These are phyloP conservation scores for Komagataea norvegica DNA, from an alignment of 1,139 yeast species.

Conservation along the genomic window DNA sequence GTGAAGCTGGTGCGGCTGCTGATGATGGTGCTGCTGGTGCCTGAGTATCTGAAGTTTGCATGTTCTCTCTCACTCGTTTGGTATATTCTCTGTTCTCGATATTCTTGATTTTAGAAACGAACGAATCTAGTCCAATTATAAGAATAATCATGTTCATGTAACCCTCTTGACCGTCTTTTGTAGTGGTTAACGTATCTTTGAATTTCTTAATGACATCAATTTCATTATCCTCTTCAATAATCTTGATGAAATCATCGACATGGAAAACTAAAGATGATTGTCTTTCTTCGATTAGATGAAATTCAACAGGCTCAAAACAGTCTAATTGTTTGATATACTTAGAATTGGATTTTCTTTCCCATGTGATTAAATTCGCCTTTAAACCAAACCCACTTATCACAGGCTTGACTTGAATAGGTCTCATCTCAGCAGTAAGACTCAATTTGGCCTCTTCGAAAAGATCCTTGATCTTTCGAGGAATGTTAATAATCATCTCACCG, in stretches of 20 bases:
- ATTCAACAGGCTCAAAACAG: constrained; percentile 48
- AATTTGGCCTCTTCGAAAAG: constrained; percentile 22
- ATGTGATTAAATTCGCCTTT: constrained; percentile 28
- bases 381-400: constrained; percentile 12
- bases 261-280: constrained; percentile 40
- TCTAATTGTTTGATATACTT: constrained; percentile 37
- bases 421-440: constrained; percentile 19
- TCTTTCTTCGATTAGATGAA: constrained; percentile 39
- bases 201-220: constrained; percentile 21
- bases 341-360: constrained; percentile 34
- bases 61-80: constrained; percentile 33
- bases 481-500: constrained; percentile 43
- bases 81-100: constrained; percentile 44
- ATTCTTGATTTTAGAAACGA: constrained; percentile 39
- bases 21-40: too few relatives aligned
- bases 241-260: constrained; percentile 41
- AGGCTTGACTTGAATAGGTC: constrained; percentile 28
- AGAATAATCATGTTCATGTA: constrained; percentile 34
- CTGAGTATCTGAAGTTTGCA: constrained; percentile 12
- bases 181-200: constrained; percentile 16
- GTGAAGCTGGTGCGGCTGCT: neutral
- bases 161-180: constrained; percentile 22
- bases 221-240: constrained; percentile 29
- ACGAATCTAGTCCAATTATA: constrained; percentile 44
- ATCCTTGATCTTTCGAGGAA: constrained; percentile 27